Evolutionary conservation across 805 yeast genomes (phyloP).

Genomic region (Wickerhamiella alocasiicola): DNA sequence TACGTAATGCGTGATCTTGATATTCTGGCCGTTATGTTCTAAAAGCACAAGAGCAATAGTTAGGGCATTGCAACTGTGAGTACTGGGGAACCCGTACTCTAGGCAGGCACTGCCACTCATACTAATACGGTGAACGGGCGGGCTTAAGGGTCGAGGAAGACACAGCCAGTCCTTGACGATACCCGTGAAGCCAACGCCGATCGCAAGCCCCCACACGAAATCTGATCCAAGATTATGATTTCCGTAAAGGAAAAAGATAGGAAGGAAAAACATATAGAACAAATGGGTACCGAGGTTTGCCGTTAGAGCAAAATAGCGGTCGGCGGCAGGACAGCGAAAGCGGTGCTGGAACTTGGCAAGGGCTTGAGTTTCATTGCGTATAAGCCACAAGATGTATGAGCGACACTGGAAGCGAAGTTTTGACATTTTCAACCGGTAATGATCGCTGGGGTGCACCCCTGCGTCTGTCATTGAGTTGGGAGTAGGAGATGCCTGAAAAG

Average conservation of each 20-base stretch:
- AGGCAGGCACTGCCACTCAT: constrained; percentile 81
- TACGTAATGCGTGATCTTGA: too few species aligned
- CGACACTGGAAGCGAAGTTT: constrained; percentile 38
- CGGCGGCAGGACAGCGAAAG: constrained; percentile 40
- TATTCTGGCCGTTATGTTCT: constrained; percentile 13
- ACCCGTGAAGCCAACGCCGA: constrained; percentile 49
- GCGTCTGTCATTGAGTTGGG: constrained; percentile 49
- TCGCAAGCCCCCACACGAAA: constrained; percentile 49
- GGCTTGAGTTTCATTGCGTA: constrained; percentile 52
- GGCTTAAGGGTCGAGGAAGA: constrained; percentile 82
- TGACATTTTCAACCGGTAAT: constrained; percentile 48
- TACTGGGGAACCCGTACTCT: constrained; percentile 91
- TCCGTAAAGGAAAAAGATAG: constrained; percentile 77
- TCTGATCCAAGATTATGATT: constrained; percentile 46
- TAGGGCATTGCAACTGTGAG: constrained; percentile 91
- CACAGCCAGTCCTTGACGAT: constrained; percentile 72
- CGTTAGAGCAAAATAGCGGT: constrained; percentile 70
- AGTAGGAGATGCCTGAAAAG: too few species aligned
- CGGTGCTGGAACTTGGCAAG: constrained; percentile 45
- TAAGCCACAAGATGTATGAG: constrained; percentile 38
- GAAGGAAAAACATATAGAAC: constrained; percentile 80
- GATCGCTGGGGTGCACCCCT: constrained; percentile 57
- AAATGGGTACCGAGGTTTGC: constrained; percentile 90
- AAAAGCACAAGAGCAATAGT: constrained; percentile 50
- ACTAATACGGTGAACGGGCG: constrained; percentile 82